phyloP scores from a whole-genome alignment of 768 basidiomycete species.

The Suillus lakei region DNA sequence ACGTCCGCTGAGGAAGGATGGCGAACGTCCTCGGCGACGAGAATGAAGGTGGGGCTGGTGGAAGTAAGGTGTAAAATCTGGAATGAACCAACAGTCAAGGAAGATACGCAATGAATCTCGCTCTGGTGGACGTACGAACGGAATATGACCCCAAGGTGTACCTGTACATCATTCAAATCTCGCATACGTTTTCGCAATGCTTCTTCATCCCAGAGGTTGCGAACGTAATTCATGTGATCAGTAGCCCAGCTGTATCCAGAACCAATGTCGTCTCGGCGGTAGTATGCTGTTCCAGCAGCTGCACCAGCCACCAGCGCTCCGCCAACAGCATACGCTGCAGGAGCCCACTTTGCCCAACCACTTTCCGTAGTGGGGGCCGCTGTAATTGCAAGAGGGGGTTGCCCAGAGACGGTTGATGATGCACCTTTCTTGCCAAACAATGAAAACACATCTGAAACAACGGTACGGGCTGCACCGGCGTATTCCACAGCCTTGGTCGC shows the following conservation, averaged over 20 bases:
- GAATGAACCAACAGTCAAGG: conserved; percentile 9
- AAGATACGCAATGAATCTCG: conserved; percentile 1
- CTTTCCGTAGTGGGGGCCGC: conserved; percentile 32
- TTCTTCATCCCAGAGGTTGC: conserved; percentile 82
- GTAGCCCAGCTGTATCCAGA: conserved; percentile 74
- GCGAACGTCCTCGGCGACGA: conserved; percentile 73
- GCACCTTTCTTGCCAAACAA: conserved; percentile 54
- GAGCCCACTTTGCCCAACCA: conserved; percentile 68
- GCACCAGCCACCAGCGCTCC: conserved; percentile 80
- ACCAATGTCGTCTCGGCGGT: conserved; percentile 75
- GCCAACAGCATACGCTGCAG: conserved; percentile 72
- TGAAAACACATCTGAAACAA: conserved; percentile 66
- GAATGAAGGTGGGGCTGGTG: conserved; percentile 65
- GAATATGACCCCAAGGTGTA: conserved; percentile 69
- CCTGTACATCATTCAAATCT: conserved; percentile 61
- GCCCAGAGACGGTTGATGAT: conserved; percentile 27
- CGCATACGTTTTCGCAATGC: conserved; percentile 65
- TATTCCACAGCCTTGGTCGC: conserved; percentile 77
- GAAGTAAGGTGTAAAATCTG: conserved; percentile 84
- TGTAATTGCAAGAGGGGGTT: conserved; percentile 35
- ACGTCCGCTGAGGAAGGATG: conserved; percentile 62
- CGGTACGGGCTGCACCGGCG: conserved; percentile 63
- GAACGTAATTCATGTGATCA: conserved; percentile 91
- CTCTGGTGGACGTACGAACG: conserved; percentile 57
- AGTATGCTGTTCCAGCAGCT: conserved; percentile 84